A percentile compares a stretch with the other conserved stretches of the same genome.
Conservation (phyloP, 768 basidiomycete species). For the Lenzites betulinus region DNA sequence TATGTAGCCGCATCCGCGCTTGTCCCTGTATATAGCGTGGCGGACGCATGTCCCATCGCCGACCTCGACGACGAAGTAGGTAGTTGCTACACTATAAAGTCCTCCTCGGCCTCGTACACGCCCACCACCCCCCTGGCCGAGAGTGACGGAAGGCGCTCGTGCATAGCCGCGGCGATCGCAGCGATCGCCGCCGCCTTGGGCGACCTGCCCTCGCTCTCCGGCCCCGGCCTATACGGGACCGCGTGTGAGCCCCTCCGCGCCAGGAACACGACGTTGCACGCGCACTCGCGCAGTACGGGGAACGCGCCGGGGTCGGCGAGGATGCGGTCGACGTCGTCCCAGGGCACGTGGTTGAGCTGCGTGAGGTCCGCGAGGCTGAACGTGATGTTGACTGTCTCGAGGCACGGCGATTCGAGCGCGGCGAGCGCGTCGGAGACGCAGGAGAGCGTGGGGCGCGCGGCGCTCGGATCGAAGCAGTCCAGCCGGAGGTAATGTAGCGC, state of each 20-base stretch:
- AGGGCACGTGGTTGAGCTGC: background rate
- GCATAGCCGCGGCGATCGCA: background rate
- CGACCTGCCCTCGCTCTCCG: background rate
- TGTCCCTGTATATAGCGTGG: background rate
- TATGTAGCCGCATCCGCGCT: background rate
- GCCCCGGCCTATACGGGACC: background rate
- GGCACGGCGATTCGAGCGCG: background rate
- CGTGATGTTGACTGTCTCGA: conserved; percentile 5
- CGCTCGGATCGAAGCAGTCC: background rate
- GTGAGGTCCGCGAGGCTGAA: background rate
- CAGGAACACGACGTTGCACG: background rate
- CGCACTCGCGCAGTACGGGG: background rate
- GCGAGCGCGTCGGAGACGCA: background rate
- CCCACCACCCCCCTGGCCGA: background rate
- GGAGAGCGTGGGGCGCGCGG: background rate
- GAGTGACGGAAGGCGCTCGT: background rate
- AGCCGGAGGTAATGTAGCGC: background rate
- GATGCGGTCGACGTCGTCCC: background rate
- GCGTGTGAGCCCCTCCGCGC: background rate
- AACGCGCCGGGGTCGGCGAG: background rate
- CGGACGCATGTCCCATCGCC: no score
- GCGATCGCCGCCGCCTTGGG: background rate
- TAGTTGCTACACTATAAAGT: background rate
- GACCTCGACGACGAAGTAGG: background rate
- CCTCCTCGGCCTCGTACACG: background rate